Evolutionary conservation across 2,329 filamentous ascomycete genomes (phyloP), one percentile per base, ranked within the genome.

Genomic region (Colletotrichum abscissum): DNA sequence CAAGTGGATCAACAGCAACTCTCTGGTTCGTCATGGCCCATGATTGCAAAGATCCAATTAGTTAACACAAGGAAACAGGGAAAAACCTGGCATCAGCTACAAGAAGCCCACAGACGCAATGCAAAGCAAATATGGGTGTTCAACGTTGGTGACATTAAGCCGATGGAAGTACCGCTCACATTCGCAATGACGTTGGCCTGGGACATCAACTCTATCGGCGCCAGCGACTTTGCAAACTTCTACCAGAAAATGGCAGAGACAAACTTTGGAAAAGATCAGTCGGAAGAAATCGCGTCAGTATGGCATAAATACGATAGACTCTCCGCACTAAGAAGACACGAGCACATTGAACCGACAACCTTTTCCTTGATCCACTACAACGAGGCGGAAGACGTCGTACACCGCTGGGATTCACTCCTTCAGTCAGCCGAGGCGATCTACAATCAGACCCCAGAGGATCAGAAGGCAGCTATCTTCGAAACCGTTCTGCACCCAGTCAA

Each of bases 1-100:
- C 77, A 90, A 89, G 65, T 90, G 88, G 88, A 90, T 91, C 75
- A 91, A 92, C 76, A 91, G 88, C 4, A 90, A 90, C 72, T 87
- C 88, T 14, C 80, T 91, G 14, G 87, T 88, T 77, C 5, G 78
- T 2, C 7, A 12, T 3, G 12, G 16, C 1, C 14, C 46, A 8
- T 12, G 11, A 14, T 28, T 16, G 1, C 1, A 8, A 0, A 6
- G 1, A 1, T 9, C 1, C 42, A 49, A 9, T 11, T 49, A 7
- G 0, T 6, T 58, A 1, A 33, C 67, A 77, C 0, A 73, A 19
- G 28, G 0, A 0, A 71, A 49, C 14, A 82, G 81, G 84, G 82
- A 54, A 73, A 84, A 76, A 77, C 77, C 0, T 80, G 79, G 85
- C 81, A 91, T 68, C 89, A 92, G 73, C 85, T 92, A 75, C 83